phyloP scores from a whole-genome alignment of 2,329 filamentous ascomycete genomes.

The Aspergillus fijiensis region DNA sequence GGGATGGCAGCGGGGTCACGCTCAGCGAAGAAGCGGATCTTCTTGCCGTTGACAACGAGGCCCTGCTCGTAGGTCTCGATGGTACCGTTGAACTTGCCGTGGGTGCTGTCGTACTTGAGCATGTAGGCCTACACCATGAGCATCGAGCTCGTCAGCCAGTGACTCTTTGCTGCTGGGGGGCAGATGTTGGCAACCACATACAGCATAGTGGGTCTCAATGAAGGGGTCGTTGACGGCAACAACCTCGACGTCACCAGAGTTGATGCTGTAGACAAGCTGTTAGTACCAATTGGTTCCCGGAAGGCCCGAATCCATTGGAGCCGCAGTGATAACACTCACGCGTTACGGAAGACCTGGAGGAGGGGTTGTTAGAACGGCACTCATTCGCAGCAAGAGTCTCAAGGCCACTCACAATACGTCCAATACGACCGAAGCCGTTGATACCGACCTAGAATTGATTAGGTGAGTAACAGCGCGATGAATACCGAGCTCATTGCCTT shows the following conservation, averaged over 20 bases:
- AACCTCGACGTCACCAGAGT: slow-evolving; percentile 85
- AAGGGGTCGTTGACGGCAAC: slow-evolving; percentile 99
- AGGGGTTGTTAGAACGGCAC: slow-evolving; percentile 25
- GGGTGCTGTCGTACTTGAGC: slow-evolving; percentile 98
- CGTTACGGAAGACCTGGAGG: slow-evolving; percentile 84
- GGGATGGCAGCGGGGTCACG: slow-evolving; percentile 85
- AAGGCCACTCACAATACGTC: slow-evolving; percentile 68
- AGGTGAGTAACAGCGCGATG: slow-evolving; percentile 8
- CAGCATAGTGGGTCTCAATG: slow-evolving; percentile 96
- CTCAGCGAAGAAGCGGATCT: slow-evolving; percentile 91
- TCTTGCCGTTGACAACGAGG: slow-evolving; percentile 91
- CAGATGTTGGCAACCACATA: slow-evolving; percentile 56
- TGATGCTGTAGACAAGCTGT: slow-evolving; percentile 55
- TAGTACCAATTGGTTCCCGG: neutral
- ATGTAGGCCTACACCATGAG: slow-evolving; percentile 79
- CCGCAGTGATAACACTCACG: slow-evolving; percentile 54
- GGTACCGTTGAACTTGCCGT: slow-evolving; percentile 94
- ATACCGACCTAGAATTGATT: slow-evolving; percentile 70
- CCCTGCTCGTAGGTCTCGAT: slow-evolving; percentile 70
- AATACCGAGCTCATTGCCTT: neutral
- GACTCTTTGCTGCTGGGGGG: neutral
- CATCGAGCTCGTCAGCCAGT: slow-evolving; percentile 2
- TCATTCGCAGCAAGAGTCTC: neutral
- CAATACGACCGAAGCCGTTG: slow-evolving; percentile 99
- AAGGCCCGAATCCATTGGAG: neutral